Evolutionary conservation across 768 basidiomycete genomes (phyloP), one percentile per base, ranked within the genome.

Genomic region (Lentinula sp.): DNA sequence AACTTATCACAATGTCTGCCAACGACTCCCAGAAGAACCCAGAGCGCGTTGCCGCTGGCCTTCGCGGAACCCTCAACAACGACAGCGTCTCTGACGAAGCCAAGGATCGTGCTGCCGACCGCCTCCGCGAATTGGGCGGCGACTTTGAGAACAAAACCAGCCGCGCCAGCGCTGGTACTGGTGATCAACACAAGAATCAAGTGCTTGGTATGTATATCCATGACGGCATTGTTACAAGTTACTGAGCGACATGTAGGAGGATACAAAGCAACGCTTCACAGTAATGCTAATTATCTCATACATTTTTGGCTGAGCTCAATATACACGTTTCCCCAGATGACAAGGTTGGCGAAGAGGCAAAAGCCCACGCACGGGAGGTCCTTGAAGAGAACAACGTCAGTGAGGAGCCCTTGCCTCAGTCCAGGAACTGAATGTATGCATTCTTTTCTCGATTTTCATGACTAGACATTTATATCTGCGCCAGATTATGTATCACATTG

Each of bases 41-140:
- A 10, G 63, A 72, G 6, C 80, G 79, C 64, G 83, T 86, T 52
- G 77, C 78, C 28, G 83, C 80, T 2, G 84, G 84, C 23, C 71
- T 84, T 60, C 82, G 82, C 64, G 83, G 83, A 6, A 74, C 84
- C 32, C 75, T 84, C 10, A 71, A 76, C 62, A 85, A 86, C 67
- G 84, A 83, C 0, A 74, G 80, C 62, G 81, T 83, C 42, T 84
- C 83, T 11, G 73, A 75, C 1, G 77, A 77, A 62, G 85, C 84
- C 0, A 82, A 82, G 64, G 72, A 71, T 32, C 73, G 74, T 31
- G 85, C 84, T 1, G 67, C 63, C 31, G 74, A 78, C 58, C 71
- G 74, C 15, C 75, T 86, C 16, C 73, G 75, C 3, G 68, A 72
- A 18, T 53, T 73, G 59, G 60, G 61, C 11, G 55, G 18, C 37